Evolutionary conservation across 345 rosid species (phyloP), one percentile per base, ranked within the genome.

Genomic region (Eucalyptus pauciflora): DNA sequence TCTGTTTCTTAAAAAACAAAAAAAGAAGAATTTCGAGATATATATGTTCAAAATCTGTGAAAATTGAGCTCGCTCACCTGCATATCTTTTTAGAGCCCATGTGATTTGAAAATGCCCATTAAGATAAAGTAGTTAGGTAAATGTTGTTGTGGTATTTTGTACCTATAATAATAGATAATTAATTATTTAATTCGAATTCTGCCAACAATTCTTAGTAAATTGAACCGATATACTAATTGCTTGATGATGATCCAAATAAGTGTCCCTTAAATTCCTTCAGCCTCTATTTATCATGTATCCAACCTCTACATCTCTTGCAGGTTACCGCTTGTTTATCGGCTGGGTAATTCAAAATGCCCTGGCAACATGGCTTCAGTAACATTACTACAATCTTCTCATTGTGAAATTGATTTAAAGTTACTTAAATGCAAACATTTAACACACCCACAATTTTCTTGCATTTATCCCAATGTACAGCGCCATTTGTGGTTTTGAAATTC

Each of bases 291-390:
- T 50, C 54, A 7, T 5, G 6, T 6, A 33, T 33, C 33, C 33
- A 33, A 33, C 33, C 33, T 33, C 33, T 33, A 33, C 33, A 33
- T 33, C 33, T 33, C 33, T 33, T 33, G 33, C 33, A 33, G 33
- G 3, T 51, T 16, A 51, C 54, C 20, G 5, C 10, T 0, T 8
- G 9, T 52, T 17, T 1, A 52, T 18, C 58, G 10, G 0, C 58
- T 52, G 24, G 24, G 22, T 20, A 17, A 52, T 54, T 54, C 1
- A 33, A 20, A 0, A 54, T 54, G 58, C 0, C 0, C 10, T 54
- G 1, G 10, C 2, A 0, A 20, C 1, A 18, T 54, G 58, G 10
- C 58, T 20, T 54, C 9, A 0, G 10, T 54, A 54, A 54, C 58
- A 54, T 20, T 54, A 54, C 24, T 54, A 54, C 58, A 7, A 8